Conservation (phyloP, 352 stramenopile species). For the Elongisporangium prolatum region DNA sequence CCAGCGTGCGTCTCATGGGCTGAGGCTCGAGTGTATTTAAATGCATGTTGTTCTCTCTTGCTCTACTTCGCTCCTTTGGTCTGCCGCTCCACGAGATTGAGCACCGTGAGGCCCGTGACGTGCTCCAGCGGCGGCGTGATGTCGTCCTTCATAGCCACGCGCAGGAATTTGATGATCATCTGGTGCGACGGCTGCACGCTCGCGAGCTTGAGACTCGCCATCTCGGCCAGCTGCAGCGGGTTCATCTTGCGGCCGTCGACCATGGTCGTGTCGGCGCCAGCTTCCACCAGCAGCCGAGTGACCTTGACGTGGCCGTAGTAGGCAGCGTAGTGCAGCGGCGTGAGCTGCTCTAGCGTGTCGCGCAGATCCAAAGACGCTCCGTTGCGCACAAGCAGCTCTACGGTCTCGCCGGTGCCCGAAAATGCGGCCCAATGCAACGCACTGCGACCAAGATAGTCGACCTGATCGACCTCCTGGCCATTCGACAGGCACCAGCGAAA, state of each 20-base stretch:
- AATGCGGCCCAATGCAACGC: slow-evolving; percentile 66
- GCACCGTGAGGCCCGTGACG: slow-evolving; percentile 66
- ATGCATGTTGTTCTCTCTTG: slow-evolving; percentile 4
- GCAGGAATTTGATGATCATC: slow-evolving; percentile 83
- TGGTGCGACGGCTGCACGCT: slow-evolving; percentile 80
- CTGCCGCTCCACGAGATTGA: slow-evolving; percentile 57
- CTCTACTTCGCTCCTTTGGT: slow-evolving; percentile 40
- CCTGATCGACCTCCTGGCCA: slow-evolving; percentile 56
- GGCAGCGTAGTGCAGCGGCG: slow-evolving; percentile 64
- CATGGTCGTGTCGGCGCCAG: slow-evolving; percentile 42
- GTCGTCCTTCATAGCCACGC: slow-evolving; percentile 66
- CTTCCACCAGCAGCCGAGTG: slow-evolving; percentile 49
- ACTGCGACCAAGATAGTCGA: slow-evolving; percentile 54
- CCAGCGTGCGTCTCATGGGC: slow-evolving; percentile 41
- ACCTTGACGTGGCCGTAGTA: slow-evolving; percentile 78
- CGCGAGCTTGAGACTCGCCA: slow-evolving; percentile 65
- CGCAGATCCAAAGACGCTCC: slow-evolving; percentile 60
- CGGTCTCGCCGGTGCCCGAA: slow-evolving; percentile 49
- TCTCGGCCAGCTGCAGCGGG: slow-evolving; percentile 65
- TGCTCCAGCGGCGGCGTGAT: slow-evolving; percentile 74
- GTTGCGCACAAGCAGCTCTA: slow-evolving; percentile 56
- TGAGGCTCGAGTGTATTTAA: slow-evolving; percentile 14
- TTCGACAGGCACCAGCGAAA: slow-evolving; percentile 54
- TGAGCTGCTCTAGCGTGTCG: slow-evolving; percentile 49
- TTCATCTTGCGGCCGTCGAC: slow-evolving; percentile 64